These are phyloP conservation scores for Endothia cerciana DNA, from an alignment of 2,329 filamentous ascomycete genomes.

Conservation along the genomic window DNA sequence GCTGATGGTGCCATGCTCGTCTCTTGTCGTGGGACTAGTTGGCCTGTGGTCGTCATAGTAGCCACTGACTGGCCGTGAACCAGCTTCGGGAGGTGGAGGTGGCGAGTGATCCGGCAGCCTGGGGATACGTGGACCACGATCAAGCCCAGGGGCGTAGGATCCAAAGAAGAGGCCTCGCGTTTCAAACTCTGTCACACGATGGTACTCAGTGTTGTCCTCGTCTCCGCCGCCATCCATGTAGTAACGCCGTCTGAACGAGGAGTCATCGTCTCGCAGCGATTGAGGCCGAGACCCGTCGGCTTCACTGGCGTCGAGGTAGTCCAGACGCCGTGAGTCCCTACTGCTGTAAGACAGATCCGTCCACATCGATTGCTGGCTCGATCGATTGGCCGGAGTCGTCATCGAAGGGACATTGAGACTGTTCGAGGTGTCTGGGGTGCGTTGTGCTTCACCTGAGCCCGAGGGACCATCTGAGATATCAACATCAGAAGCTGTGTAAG, in stretches of 20 bases:
- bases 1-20: slow-evolving; percentile 47
- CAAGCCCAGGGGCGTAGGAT: slow-evolving; percentile 37
- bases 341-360: slow-evolving; percentile 55
- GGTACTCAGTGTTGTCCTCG: slow-evolving; percentile 31
- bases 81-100: slow-evolving; percentile 50
- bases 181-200: slow-evolving; percentile 55
- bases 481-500: slow-evolving; percentile 38
- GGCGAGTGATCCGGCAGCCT: slow-evolving; percentile 53
- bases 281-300: slow-evolving; percentile 37
- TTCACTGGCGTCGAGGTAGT: slow-evolving; percentile 46
- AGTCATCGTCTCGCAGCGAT: slow-evolving; percentile 27
- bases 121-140: slow-evolving; percentile 33
- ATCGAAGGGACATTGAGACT: slow-evolving; percentile 53
- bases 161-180: slow-evolving; percentile 55
- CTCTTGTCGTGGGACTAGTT: slow-evolving; percentile 46
- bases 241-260: slow-evolving; percentile 22
- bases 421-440: slow-evolving; percentile 45
- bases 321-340: slow-evolving; percentile 28
- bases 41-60: slow-evolving; percentile 49
- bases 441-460: slow-evolving; percentile 36
- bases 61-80: slow-evolving; percentile 40
- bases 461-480: slow-evolving; percentile 37
- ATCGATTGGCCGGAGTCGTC: slow-evolving; percentile 48
- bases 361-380: slow-evolving; percentile 62
- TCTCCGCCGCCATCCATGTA: slow-evolving; percentile 17